A percentile compares a stretch with the other conserved stretches of the same genome.
Evolutionary conservation across 2,329 filamentous ascomycete species (phyloP).

Genomic region (Helicocarpus griseus): DNA sequence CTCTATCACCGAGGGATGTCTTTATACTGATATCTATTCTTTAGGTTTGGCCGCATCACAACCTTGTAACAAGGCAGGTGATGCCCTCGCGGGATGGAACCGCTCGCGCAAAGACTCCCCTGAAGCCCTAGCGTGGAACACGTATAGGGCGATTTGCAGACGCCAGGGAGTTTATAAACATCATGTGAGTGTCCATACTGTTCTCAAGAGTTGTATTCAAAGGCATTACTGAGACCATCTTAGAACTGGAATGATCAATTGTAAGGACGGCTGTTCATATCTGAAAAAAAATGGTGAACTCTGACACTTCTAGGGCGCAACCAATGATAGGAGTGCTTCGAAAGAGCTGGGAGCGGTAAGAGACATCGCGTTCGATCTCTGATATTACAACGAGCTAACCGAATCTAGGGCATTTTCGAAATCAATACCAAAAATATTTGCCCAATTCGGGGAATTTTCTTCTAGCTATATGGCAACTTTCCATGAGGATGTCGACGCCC

Average conservation of each 20-base stretch:
- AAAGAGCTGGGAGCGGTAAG: slow-evolving; percentile 9
- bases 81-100: slow-evolving; percentile 33
- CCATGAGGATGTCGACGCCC: neutral
- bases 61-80: slow-evolving; percentile 19
- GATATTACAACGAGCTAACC: neutral
- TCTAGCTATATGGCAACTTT: neutral
- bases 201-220: neutral
- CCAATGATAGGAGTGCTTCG: slow-evolving; percentile 7
- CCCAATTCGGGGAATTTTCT: neutral
- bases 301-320: slow-evolving; percentile 4
- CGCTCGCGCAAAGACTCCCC: slow-evolving; percentile 29
- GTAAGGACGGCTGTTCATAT: neutral
- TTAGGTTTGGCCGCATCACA: slow-evolving; percentile 10
- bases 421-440: slow-evolving; percentile 1
- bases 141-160: slow-evolving; percentile 49
- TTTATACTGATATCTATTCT: neutral
- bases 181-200: slow-evolving; percentile 21
- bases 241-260: slow-evolving; percentile 10
- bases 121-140: slow-evolving; percentile 39
- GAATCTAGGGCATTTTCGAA: slow-evolving; percentile 1
- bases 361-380: neutral
- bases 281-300: neutral
- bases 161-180: slow-evolving; percentile 40
- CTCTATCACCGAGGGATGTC: neutral
- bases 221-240: neutral